Evolutionary conservation across 106 monocot genomes (phyloP).

Genomic region (Cymbidium sinense): DNA sequence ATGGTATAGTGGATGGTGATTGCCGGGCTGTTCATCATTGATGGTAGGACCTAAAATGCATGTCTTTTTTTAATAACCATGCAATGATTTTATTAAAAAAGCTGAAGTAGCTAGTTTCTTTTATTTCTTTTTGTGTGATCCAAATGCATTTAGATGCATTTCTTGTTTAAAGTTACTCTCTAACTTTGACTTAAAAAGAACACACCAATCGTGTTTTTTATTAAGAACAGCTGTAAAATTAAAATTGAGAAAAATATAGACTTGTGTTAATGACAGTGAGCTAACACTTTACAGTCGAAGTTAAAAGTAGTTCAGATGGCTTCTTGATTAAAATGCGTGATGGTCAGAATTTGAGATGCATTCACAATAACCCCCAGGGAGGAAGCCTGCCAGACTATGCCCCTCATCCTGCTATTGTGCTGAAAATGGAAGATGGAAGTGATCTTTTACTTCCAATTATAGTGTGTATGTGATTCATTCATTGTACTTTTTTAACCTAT

Average conservation of each 20-base stretch:
- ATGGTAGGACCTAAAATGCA: too few relatives aligned
- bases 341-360: slow-evolving; percentile 64
- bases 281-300: slow-evolving; percentile 51
- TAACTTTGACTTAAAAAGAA: too few relatives aligned
- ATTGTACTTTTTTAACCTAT: neutral
- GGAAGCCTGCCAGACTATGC: slow-evolving; percentile 72
- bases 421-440: slow-evolving; percentile 96
- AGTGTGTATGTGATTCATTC: slow-evolving; percentile 26
- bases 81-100: too few relatives aligned
- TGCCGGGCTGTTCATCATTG: too few relatives aligned
- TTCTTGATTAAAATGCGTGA: slow-evolving; percentile 89
- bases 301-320: slow-evolving; percentile 79
- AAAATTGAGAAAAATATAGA: neutral
- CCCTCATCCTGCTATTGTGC: slow-evolving; percentile 91
- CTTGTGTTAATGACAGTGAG: neutral
- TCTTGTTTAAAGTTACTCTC: too few relatives aligned
- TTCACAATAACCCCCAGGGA: slow-evolving; percentile 73
- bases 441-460: slow-evolving; percentile 85
- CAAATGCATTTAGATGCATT: too few relatives aligned
- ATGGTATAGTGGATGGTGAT: too few relatives aligned
- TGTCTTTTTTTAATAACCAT: too few relatives aligned
- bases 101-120: too few relatives aligned
- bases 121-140: too few relatives aligned
- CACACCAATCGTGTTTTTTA: neutral
- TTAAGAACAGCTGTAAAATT: neutral